Conservation (phyloP, 352 stramenopile genomes). For the Phytophthora pseudosyringae region DNA sequence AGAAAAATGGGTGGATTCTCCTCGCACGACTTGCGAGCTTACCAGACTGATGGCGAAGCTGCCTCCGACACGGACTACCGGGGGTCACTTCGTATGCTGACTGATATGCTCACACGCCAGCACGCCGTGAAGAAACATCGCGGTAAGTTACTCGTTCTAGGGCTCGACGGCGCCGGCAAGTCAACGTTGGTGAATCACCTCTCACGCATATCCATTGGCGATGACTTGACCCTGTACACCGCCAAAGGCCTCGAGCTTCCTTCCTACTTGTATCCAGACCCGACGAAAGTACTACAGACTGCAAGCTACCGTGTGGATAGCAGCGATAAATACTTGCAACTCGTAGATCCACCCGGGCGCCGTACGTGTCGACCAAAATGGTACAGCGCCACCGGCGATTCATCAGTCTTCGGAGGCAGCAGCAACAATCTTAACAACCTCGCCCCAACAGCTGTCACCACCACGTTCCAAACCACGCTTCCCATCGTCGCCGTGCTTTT, state of each 20-base stretch:
- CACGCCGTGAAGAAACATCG: conserved; percentile 47
- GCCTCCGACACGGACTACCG: conserved; percentile 28
- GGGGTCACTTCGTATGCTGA: conserved; percentile 27
- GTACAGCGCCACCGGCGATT: conserved; percentile 32
- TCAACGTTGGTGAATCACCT: conserved; percentile 62
- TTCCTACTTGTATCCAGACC: conserved; percentile 36
- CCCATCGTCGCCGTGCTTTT: conserved; percentile 58
- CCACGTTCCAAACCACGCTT: conserved; percentile 21
- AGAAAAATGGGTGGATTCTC: conserved; percentile 47
- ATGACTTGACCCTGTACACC: conserved; percentile 22
- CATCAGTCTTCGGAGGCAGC: conserved; percentile 11
- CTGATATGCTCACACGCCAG: conserved; percentile 36
- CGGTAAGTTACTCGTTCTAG: conserved; percentile 55
- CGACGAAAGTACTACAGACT: conserved; percentile 31
- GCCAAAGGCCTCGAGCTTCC: conserved; percentile 20
- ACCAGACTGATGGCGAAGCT: conserved; percentile 14
- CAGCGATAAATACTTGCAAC: conserved; percentile 48
- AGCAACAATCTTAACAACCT: conserved; percentile 33
- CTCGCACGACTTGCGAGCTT: conserved; percentile 40
- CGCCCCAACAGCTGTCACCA: conserved; percentile 11
- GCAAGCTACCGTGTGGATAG: conserved; percentile 47
- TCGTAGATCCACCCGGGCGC: conserved; percentile 53
- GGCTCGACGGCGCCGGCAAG: conserved; percentile 65
- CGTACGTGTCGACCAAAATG: conserved; percentile 44
- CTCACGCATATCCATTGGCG: conserved; percentile 30